Evolutionary conservation across 1,284 basidiomycete genomes (phyloP), one percentile per base, ranked within the genome.

Genomic region (Schizopora paradoxa): DNA sequence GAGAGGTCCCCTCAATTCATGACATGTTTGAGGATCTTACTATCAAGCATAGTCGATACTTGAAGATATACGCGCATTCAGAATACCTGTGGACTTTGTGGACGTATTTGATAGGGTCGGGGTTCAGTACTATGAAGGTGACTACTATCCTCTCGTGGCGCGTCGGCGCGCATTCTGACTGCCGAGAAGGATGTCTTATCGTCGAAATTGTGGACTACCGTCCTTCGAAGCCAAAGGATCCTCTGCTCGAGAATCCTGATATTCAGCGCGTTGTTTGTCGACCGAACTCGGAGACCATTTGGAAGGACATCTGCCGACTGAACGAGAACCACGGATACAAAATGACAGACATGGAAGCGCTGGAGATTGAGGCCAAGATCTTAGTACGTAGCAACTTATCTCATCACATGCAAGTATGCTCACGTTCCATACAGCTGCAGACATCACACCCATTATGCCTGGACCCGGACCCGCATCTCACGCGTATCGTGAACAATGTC

Each of bases 81-180:
- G 83, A 35, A 87, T 90, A 69, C 86, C 87, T 11, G 78, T 82
- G 22, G 86, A 90, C 65, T 86, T 86, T 58, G 68, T 89, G 5
- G 81, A 86, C 53, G 64, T 87, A 29, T 86, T 90, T 54, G 82
- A 89, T 52, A 62, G 72, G 14, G 76, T 77, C 6, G 70, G 70
- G 45, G 70, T 87, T 2, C 82, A 82, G 13, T 90, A 86, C 62
- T 90, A 88, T 60, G 83, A 89, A 59, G 86, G 86, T 86, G 37
- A 22, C 60, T 49, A 28, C 23, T 58, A 37, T 35, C 25, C 6
- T 31, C 21, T 14, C 40, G 25, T 35, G 37, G 29, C 34, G 23
- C 35, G 0, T 35, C 31, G 21, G 45, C 1, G 6, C n/a, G n/a
- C n/a, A n/a, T n/a, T n/a, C 14, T 13, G 6, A 36, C 28, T 45